Percentiles rank a stretch among this genome's conserved stretches.
These are phyloP conservation scores for Flaveria bidentis DNA, from an alignment of 129 eudicot species.

Conservation along the genomic window DNA sequence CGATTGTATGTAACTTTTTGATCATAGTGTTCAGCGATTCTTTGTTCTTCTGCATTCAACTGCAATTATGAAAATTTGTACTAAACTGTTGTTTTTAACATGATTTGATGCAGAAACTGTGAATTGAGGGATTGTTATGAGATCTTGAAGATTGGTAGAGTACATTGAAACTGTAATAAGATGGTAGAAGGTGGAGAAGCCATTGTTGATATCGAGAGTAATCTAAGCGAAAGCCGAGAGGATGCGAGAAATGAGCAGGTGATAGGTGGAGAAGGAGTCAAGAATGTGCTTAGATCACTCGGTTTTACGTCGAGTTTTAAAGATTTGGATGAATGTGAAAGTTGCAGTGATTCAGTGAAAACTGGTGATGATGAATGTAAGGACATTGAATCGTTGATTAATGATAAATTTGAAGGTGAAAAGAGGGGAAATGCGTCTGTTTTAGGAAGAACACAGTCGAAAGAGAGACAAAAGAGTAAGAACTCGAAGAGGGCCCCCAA, in stretches of 20 bases:
- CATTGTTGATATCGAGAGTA: slow-evolving; percentile 46
- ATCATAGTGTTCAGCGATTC: neutral
- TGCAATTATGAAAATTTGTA: neutral
- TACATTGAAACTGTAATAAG: slow-evolving; percentile 32
- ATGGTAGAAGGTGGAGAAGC: slow-evolving; percentile 33
- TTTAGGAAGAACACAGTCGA: slow-evolving; percentile 35
- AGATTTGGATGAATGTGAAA: slow-evolving; percentile 30
- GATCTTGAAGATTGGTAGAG: slow-evolving; percentile 7
- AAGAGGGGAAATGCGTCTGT: slow-evolving; percentile 34
- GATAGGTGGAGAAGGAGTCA: slow-evolving; percentile 27
- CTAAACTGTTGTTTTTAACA: neutral
- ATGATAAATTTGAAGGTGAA: slow-evolving; percentile 37
- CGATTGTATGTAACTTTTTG: too few relatives aligned
- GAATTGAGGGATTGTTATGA: slow-evolving; percentile 2
- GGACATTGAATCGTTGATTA: slow-evolving; percentile 31
- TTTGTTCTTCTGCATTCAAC: slow-evolving; percentile 1
- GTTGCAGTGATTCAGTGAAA: slow-evolving; percentile 20
- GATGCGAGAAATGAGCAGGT: slow-evolving; percentile 25
- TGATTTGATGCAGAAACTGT: slow-evolving; percentile 21
- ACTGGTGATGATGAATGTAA: slow-evolving; percentile 7
- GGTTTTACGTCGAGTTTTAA: slow-evolving; percentile 33
- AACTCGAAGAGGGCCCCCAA: slow-evolving; percentile 48
- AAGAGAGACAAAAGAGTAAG: slow-evolving; percentile 44
- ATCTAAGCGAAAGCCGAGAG: slow-evolving; percentile 27
- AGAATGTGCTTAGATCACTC: slow-evolving; percentile 33